phyloP scores from a whole-genome alignment of 441 rosid genomes.

The Sinapis alba region DNA sequence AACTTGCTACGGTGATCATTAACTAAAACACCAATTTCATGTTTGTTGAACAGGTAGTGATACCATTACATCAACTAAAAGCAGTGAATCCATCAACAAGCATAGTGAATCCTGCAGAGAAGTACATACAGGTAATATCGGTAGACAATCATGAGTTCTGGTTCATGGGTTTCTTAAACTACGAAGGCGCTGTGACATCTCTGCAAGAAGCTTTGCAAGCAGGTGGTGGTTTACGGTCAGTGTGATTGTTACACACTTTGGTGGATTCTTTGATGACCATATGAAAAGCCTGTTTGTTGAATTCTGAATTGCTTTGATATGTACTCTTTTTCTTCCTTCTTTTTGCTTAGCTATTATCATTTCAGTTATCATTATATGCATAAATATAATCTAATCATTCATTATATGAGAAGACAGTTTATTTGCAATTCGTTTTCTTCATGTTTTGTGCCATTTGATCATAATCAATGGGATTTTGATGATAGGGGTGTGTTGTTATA shows the following conservation, averaged over 20 bases:
- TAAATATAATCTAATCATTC: not conserved
- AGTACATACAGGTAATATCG: slow-evolving; percentile 80
- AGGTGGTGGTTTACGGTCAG: slow-evolving; percentile 43
- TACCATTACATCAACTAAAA: slow-evolving; percentile 86
- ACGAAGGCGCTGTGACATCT: slow-evolving; percentile 58
- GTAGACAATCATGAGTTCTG: slow-evolving; percentile 88
- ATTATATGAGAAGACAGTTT: not conserved
- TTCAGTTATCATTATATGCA: slow-evolving; percentile 12
- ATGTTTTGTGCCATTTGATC: not conserved
- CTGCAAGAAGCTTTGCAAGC: slow-evolving; percentile 58
- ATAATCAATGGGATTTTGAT: not conserved
- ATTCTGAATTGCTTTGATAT: slow-evolving; percentile 13
- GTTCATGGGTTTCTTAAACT: slow-evolving; percentile 95
- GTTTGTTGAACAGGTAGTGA: slow-evolving; percentile 62
- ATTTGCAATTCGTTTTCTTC: not conserved
- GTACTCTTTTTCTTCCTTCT: not conserved
- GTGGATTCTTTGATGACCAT: slow-evolving; percentile 15
- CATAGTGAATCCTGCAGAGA: slow-evolving; percentile 67
- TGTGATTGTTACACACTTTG: slow-evolving; percentile 31
- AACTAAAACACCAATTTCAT: slow-evolving; percentile 3
- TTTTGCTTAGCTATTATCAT: slow-evolving; percentile 23
- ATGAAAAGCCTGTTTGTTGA: not conserved
- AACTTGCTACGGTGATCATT: not conserved
- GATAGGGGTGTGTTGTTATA: no score
- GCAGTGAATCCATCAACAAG: slow-evolving; percentile 81